These are phyloP conservation scores for Pseudogymnoascus sp. DNA, from an alignment of 2,329 filamentous ascomycete genomes.

Conservation along the genomic window DNA sequence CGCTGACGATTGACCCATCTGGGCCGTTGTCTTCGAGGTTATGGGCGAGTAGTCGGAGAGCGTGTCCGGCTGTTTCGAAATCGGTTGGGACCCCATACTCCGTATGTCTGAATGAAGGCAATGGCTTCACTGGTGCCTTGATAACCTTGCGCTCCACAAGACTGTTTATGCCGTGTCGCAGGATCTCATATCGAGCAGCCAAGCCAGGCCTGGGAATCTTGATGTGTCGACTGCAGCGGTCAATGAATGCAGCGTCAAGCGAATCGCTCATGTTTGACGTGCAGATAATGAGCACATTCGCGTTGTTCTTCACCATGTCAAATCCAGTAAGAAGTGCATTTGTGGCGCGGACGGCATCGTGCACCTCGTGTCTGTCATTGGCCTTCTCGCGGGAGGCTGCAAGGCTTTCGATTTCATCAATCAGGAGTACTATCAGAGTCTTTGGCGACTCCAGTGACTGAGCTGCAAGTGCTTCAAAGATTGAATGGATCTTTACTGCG, in stretches of 20 bases:
- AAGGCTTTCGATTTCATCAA: constrained; percentile 30
- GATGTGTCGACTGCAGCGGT: constrained; percentile 22
- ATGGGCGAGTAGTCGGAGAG: neutral
- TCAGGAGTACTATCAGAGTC: constrained; percentile 25
- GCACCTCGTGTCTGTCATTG: constrained; percentile 21
- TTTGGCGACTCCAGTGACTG: constrained; percentile 21
- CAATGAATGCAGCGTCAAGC: constrained; percentile 27
- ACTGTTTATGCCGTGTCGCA: constrained; percentile 20
- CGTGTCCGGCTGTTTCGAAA: neutral
- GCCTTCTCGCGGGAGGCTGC: constrained; percentile 23
- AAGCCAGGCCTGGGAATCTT: constrained; percentile 19
- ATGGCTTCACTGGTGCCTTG: neutral
- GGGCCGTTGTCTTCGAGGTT: neutral
- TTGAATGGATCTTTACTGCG: constrained; percentile 34
- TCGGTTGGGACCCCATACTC: neutral
- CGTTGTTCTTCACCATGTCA: constrained; percentile 19
- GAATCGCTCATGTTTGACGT: constrained; percentile 26
- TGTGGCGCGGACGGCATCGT: constrained; percentile 27
- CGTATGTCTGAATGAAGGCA: neutral
- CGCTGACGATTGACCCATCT: neutral
- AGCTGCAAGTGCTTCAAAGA: constrained; percentile 34
- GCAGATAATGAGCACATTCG: constrained; percentile 26
- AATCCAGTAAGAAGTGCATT: constrained; percentile 29
- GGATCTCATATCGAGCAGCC: constrained; percentile 25
- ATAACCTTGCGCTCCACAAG: constrained; percentile 15